Percentiles rank a stretch among this genome's conserved stretches.
Conservation (phyloP, 345 rosid genomes). For the Eucalyptus viminalis region DNA sequence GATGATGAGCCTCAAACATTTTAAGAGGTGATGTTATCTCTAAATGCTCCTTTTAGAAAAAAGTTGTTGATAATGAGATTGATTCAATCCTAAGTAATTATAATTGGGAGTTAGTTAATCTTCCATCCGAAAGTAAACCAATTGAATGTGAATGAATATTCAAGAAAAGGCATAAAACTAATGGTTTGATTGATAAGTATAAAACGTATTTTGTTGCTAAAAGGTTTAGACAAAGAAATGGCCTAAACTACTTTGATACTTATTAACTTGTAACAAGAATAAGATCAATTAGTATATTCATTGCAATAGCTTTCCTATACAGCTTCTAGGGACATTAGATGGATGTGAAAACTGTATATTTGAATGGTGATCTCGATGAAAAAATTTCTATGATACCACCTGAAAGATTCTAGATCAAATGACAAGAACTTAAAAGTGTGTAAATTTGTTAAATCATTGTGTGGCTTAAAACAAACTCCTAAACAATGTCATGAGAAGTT, state of each 20-base stretch:
- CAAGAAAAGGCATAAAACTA: neutral
- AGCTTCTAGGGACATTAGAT: fast-evolving
- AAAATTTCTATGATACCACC: neutral
- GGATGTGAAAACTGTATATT: neutral
- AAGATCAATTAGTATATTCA: neutral
- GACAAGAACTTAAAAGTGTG: neutral
- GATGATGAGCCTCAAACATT: neutral
- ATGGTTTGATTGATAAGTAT: neutral
- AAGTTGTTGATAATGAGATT: neutral
- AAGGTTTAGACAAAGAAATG: neutral
- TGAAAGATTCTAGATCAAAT: neutral
- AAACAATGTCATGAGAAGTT: neutral
- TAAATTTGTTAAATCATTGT: neutral
- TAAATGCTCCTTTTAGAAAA: neutral
- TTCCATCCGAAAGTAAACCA: neutral
- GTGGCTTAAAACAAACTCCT: neutral
- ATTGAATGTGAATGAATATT: neutral
- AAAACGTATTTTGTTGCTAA: neutral
- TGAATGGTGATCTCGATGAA: neutral
- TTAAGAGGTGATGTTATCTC: neutral
- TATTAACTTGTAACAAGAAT: neutral
- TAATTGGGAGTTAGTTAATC: neutral
- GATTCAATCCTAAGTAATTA: neutral
- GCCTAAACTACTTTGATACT: neutral
- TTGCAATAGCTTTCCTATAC: neutral